These are phyloP conservation scores for Vinca minor DNA, from an alignment of 257 asterid genomes.

Conservation along the genomic window DNA sequence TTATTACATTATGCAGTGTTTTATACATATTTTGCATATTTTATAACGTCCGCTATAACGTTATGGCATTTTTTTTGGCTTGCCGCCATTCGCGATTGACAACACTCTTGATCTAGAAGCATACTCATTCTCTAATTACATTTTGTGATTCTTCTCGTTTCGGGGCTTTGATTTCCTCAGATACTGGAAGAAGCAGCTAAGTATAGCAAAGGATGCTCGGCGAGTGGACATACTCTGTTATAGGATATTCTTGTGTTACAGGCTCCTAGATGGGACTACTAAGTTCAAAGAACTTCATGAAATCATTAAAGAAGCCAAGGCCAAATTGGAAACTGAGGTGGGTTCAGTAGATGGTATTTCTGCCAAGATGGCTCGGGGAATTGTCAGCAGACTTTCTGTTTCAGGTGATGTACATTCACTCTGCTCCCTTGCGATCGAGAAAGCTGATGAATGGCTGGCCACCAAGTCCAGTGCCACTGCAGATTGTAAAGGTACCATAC, in stretches of 20 bases:
- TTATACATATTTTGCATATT: no score
- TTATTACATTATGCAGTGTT: no score
- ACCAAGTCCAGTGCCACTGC: slow-evolving; percentile 29
- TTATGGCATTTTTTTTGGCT: no score
- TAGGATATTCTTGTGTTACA: slow-evolving; percentile 66
- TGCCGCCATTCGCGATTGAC: no score
- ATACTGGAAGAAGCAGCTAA: slow-evolving; percentile 81
- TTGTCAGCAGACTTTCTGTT: slow-evolving; percentile 73
- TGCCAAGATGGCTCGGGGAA: slow-evolving; percentile 85
- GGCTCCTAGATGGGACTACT: slow-evolving; percentile 76
- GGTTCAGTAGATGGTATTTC: slow-evolving; percentile 83
- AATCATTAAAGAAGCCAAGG: slow-evolving; percentile 61
- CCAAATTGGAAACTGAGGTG: slow-evolving; percentile 73
- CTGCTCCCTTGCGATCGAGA: slow-evolving; percentile 74
- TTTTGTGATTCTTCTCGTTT: slow-evolving; percentile 1
- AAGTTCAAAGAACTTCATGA: slow-evolving; percentile 73
- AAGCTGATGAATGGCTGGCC: slow-evolving; percentile 59
- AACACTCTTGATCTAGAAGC: not conserved
- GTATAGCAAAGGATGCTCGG: slow-evolving; percentile 81
- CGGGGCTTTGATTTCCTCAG: slow-evolving; percentile 36
- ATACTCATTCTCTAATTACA: not conserved
- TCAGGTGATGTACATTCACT: slow-evolving; percentile 67
- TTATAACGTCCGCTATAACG: no score
- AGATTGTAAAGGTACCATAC: slow-evolving; percentile 36
- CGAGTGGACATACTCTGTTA: slow-evolving; percentile 71